Conservation (phyloP, 441 rosid species). For the Oxalis stricta region DNA sequence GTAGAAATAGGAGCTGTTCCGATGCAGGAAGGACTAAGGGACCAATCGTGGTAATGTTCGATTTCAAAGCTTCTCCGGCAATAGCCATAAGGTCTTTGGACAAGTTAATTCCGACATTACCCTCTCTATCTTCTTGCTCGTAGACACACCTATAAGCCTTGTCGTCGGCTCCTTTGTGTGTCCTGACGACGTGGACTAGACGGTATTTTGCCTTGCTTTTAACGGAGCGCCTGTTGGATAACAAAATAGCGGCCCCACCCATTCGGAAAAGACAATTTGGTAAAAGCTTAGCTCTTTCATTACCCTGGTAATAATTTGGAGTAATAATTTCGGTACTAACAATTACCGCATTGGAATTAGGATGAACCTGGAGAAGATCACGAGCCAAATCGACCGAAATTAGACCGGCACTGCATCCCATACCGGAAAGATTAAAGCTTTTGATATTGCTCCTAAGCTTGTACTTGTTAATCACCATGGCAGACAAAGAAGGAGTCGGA, state of each 20-base stretch:
- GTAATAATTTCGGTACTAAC: conserved; percentile 91
- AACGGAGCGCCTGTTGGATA: conserved; percentile 62
- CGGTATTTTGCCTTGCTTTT: conserved; percentile 60
- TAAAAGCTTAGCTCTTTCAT: conserved; percentile 79
- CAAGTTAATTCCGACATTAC: conserved; percentile 63
- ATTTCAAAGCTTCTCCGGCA: conserved; percentile 90
- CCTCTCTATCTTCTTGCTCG: conserved; percentile 78
- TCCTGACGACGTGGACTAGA: conserved; percentile 68
- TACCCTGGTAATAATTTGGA: conserved; percentile 72
- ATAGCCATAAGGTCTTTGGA: conserved; percentile 93
- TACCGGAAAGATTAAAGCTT: conserved; percentile 88
- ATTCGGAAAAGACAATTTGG: conserved; percentile 92
- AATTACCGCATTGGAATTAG: conserved; percentile 71
- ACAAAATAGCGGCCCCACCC: conserved; percentile 73
- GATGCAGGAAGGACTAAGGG: conserved; percentile 91
- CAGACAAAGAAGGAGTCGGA: conserved; percentile 79
- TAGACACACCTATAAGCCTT: conserved; percentile 67
- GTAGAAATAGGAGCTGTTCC: conserved; percentile 65
- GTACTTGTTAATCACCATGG: conserved; percentile 83
- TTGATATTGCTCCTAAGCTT: conserved; percentile 83
- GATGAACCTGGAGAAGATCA: conserved; percentile 71
- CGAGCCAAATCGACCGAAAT: conserved; percentile 76
- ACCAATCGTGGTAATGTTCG: conserved; percentile 86
- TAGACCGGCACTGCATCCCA: conserved; percentile 89
- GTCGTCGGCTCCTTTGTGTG: conserved; percentile 82